Conservation (phyloP, 2,329 filamentous ascomycete genomes). For the Ceratocystis eucalypticola region DNA sequence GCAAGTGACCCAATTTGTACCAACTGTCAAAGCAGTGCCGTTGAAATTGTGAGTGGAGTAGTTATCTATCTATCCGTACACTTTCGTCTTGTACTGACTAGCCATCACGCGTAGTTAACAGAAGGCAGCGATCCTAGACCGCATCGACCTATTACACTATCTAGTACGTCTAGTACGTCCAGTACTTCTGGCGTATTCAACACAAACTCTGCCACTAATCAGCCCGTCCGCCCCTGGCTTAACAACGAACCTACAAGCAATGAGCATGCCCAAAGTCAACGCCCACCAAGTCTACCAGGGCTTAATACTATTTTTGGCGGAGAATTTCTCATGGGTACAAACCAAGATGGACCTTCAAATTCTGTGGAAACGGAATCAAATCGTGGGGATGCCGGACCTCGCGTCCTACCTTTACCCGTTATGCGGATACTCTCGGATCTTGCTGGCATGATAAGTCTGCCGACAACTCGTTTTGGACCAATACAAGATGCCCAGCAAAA, state of each 20-base stretch:
- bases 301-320: neutral
- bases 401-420: neutral
- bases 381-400: neutral
- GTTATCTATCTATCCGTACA: neutral
- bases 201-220: neutral
- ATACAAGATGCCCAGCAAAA: neutral
- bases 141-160: neutral
- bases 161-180: neutral
- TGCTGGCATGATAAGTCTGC: neutral
- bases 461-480: neutral
- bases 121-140: neutral
- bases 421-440: neutral
- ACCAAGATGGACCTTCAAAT: neutral
- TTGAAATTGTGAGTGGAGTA: conserved; percentile 60
- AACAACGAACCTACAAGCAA: neutral
- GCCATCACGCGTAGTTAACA: neutral
- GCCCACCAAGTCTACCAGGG: neutral
- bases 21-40: conserved; percentile 61
- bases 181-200: neutral
- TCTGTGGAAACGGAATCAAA: neutral
- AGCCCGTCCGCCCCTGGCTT: neutral
- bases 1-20: conserved; percentile 59
- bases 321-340: too few species aligned
- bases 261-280: neutral
- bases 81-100: neutral